Evolutionary conservation across 208 protist species (phyloP), one percentile per base, ranked within the genome.

Genomic region (Leishmania aethiopica): DNA sequence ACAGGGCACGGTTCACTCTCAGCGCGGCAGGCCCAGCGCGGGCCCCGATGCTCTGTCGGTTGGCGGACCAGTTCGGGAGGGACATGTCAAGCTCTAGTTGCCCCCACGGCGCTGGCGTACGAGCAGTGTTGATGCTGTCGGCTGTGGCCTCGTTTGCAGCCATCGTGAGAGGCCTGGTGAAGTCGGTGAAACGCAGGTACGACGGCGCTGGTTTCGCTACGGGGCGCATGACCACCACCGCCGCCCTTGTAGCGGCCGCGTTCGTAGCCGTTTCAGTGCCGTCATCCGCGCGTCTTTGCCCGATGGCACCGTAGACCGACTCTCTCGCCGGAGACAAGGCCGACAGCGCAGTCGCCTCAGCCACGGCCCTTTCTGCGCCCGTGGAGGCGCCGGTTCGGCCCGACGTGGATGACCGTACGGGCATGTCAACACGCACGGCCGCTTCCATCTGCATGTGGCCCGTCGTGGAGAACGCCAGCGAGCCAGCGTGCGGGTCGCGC

Each of bases 391-490:
- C 11, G 0, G 70, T 37, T 25, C 8, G 25, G 1, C 13, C 22
- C 40, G 45, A 74, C 11, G 5, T 10, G 70, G 55, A 76, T 32
- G 80, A 42, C 70, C 25, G 75, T 45, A 79, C 55, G 1, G 83
- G 78, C 15, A 85, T 74, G 19, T 90, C 89, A 55, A 96, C 37
- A 22, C 86, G 83, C 55, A 89, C 77, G 19, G 84, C 85, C 15
- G 86, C 73, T 17, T 91, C 87, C 73, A 86, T 66, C 53, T 90
- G 73, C 57, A 91, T 64, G 42, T 89, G 66, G 32, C 88, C 77
- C 2, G 82, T 82, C 6, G 89, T 92, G 72, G 86, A 81, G 77
- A 93, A 96, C 11, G 79, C 66, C 40, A 92, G 55, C 66, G 74
- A 78, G n/a, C 89, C 93, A 15, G 81, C 84, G 51, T 66, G 71